Base-by-base conservation (phyloP, 202 grass and related monocot genomes). In the Setaria italica region DNA sequence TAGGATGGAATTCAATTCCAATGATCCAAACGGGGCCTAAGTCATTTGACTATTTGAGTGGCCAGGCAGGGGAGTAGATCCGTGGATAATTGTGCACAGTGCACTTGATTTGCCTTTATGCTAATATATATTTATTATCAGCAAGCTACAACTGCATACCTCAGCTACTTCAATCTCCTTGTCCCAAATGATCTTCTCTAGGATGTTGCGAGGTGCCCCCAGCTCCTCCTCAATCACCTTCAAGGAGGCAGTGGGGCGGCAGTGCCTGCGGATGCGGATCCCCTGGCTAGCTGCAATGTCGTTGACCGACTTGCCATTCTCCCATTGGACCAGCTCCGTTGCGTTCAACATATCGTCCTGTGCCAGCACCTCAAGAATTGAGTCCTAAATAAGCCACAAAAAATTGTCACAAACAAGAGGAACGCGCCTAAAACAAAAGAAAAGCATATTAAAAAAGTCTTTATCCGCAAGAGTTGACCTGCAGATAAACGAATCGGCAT, bases 101-200 rank as follows among this genome's bases (percentile, higher is more conserved):
- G 3, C 59, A 62, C 59, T 30, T 62, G 59, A 62, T 62, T 25
- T 62, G 25, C 59, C 25, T 59, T 59, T 59, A 20, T 20, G 6
- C 54, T 59, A 25, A 59, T 25, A 6, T 15, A 34, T 25, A 25
- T 25, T 25, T 49, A 56, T 7, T 6, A 35, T 17, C 56, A 21
- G 57, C n/a, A 62, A 50, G 25, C 42, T 15, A n/a, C 9, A 59
- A 19, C 9, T 59, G 76, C 77, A 16, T 89, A 83, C 93, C 95
- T 98, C 65, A 14, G 71, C 72, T 53, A 98, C 95, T 85, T 98
- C 93, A 41, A 95, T 78, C 84, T 98, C 93, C 75, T 98, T 98
- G 76, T 92, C 93, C 95, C 95, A 98, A 62, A 98, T 85, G 84
- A 98, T 98, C 74, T 92, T 81, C 88, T 98, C 95, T 12, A 98